phyloP scores from a whole-genome alignment of 768 basidiomycete species.

The Trichaptum fuscoviolaceum region DNA sequence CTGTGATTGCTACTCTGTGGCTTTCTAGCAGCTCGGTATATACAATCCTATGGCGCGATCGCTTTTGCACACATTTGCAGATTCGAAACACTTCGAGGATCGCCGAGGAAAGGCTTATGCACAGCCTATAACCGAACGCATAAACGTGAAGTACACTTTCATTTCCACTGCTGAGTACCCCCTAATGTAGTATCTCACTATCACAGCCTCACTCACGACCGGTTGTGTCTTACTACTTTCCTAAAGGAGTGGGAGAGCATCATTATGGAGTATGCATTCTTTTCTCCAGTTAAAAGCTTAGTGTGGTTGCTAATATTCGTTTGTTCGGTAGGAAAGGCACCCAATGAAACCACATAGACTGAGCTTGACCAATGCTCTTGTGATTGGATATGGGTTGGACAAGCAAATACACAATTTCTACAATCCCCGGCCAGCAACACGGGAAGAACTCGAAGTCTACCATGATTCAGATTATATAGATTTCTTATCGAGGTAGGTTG shows the following conservation, averaged over 20 bases:
- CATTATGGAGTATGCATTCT: slow-evolving; percentile 80
- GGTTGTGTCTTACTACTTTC: slow-evolving; percentile 94
- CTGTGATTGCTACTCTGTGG: too few species aligned
- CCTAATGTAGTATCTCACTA: slow-evolving; percentile 1
- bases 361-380: slow-evolving; percentile 93
- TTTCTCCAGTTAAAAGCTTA: slow-evolving; percentile 5
- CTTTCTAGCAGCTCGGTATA: neutral
- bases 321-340: slow-evolving; percentile 75
- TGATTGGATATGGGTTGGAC: slow-evolving; percentile 94
- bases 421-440: slow-evolving; percentile 82
- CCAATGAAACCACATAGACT: slow-evolving; percentile 98
- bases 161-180: neutral
- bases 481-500: slow-evolving; percentile 78
- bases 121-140: slow-evolving; percentile 72
- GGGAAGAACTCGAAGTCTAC: slow-evolving; percentile 83
- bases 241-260: slow-evolving; percentile 88
- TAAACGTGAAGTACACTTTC: slow-evolving; percentile 50
- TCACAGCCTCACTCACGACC: slow-evolving; percentile 73
- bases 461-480: slow-evolving; percentile 96
- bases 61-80: slow-evolving; percentile 52
- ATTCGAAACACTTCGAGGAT: slow-evolving; percentile 71
- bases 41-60: neutral
- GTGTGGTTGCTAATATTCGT: neutral
- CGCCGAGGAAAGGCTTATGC: slow-evolving; percentile 66
- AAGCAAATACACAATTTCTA: slow-evolving; percentile 92